Evolutionary conservation across 2,329 filamentous ascomycete species (phyloP), one percentile per base, ranked within the genome.

Genomic region (Proliferodiscus dingleyae): DNA sequence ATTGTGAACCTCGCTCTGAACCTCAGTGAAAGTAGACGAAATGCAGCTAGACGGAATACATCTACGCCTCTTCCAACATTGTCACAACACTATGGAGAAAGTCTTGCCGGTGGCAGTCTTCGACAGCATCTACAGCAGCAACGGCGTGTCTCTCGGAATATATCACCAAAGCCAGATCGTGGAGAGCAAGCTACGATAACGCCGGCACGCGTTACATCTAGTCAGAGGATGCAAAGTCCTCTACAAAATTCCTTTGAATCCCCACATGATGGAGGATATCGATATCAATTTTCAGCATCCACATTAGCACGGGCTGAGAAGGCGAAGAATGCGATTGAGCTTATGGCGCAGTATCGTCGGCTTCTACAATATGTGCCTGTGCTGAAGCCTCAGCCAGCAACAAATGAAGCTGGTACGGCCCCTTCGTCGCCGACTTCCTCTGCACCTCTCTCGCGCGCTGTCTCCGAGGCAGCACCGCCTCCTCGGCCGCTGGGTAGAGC

Each of bases 1-100:
- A 94, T 97, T 53, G 89, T 97, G 33, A 89, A 89, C 60, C 87
- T 97, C 78, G 91, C 91, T 1, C 68, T 97, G 56, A 93, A 85
- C 53, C 68, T 97, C 40, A 95, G 87, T 69, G 89, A 96, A 65
- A 87, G 84, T 60, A 80, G 81, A 53, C 80, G 80, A 61, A 75
- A 74, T 67, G 86, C 72, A 50, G 80, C 69, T 64, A 78, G 71
- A 66, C 76, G 70, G 65, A 81, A 63, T 64, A 75, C 66, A 29
- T 64, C 59, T 18, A 56, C 71, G 4, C 76, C 78, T 3, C 59
- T 79, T 3, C 72, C 79, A 3, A 51, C 66, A 67, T 41, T 61
- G 15, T 32, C 51, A 5, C 29, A 46, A 64, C 22, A 59, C 59
- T 13, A 75, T 68, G 68, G 78, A 62, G 57, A 56, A 60, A 72